Percentiles rank a stretch among this genome's conserved stretches.
phyloP scores from a whole-genome alignment of 495 filamentous ascomycete genomes.

The Elasticomyces elasticus region DNA sequence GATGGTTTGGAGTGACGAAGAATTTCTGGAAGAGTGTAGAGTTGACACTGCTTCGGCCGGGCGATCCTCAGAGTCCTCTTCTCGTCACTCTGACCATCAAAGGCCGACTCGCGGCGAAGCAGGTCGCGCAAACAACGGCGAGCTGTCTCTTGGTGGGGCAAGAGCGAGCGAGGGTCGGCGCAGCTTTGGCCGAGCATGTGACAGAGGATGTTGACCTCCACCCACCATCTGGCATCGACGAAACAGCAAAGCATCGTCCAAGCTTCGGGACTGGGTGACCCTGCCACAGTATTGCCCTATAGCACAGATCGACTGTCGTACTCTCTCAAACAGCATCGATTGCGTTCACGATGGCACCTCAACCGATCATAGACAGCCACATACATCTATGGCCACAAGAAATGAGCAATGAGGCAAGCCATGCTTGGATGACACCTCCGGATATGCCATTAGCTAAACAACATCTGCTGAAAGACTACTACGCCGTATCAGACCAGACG shows the following conservation, averaged over 20 bases:
- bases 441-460: slow-evolving; percentile 47
- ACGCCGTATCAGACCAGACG: slow-evolving; percentile 1
- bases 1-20: not conserved
- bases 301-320: too few species aligned
- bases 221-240: too few species aligned
- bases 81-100: not conserved
- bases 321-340: not conserved
- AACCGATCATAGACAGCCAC: slow-evolving; percentile 68
- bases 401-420: slow-evolving; percentile 42
- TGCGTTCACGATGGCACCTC: slow-evolving; percentile 14
- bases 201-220: too few species aligned
- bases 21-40: not conserved
- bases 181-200: not conserved
- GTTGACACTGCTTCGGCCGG: not conserved
- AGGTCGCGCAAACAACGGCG: too few species aligned
- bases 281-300: too few species aligned
- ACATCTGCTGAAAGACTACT: slow-evolving; percentile 37
- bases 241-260: too few species aligned
- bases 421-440: slow-evolving; percentile 52
- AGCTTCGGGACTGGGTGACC: too few species aligned
- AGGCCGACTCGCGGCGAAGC: not conserved
- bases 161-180: not conserved
- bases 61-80: not conserved
- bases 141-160: too few species aligned
- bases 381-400: slow-evolving; percentile 70